phyloP scores from a whole-genome alignment of 768 basidiomycete genomes.

The Tricholoma matsutake region DNA sequence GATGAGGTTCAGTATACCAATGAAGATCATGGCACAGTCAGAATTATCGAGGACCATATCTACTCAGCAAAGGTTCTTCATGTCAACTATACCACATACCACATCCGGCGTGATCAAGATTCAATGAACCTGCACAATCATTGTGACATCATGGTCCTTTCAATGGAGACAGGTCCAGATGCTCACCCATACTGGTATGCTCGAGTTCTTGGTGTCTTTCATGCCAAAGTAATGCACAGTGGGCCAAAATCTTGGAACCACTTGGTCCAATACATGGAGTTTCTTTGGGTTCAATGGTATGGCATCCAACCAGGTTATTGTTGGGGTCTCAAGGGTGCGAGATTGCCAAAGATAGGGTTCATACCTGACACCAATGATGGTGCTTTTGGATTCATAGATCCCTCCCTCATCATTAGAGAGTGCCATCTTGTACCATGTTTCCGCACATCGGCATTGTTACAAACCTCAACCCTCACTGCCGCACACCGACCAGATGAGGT shows the following conservation, averaged over 20 bases:
- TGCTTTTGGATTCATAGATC: no score
- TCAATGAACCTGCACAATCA: constrained; percentile 33
- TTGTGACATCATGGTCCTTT: constrained; percentile 30
- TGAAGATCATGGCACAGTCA: constrained; percentile 6
- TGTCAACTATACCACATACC: constrained; percentile 40
- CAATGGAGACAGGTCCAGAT: constrained; percentile 17
- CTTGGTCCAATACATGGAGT: no score
- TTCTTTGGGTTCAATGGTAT: no score
- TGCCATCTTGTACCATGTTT: no score
- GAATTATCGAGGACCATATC: constrained; percentile 17
- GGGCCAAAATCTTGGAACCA: background rate
- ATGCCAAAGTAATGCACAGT: constrained; percentile 21
- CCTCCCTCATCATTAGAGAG: no score
- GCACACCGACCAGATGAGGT: no score
- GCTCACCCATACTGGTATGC: constrained; percentile 32
- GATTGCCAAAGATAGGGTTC: background rate
- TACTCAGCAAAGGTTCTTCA: constrained; percentile 19
- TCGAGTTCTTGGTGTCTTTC: constrained; percentile 27
- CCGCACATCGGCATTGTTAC: no score
- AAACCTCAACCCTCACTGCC: no score
- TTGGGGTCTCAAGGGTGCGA: background rate
- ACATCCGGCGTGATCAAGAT: no score
- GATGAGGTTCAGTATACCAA: constrained; percentile 6
- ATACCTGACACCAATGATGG: background rate
- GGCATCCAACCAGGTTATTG: background rate